phyloP scores from a whole-genome alignment of 768 basidiomycete genomes.

The Pleurotus eryngii region DNA sequence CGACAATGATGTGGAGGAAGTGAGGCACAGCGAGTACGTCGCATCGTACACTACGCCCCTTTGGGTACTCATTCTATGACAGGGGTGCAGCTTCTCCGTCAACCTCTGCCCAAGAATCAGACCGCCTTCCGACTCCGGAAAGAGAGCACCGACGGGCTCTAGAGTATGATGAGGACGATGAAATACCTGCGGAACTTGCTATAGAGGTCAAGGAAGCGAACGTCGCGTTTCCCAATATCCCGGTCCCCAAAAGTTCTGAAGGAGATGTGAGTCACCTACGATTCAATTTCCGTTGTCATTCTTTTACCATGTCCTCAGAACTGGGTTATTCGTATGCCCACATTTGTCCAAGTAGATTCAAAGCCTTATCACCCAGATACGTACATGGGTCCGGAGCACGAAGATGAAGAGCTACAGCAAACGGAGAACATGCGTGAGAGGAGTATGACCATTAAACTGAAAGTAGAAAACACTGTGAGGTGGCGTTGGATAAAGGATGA shows the following conservation, averaged over 20 bases:
- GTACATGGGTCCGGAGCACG: slow-evolving; percentile 80
- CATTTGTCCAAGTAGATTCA: slow-evolving; percentile 85
- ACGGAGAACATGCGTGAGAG: slow-evolving; percentile 67
- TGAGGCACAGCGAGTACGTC: slow-evolving; percentile 47
- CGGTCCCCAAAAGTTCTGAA: slow-evolving; percentile 75
- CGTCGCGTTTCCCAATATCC: slow-evolving; percentile 84
- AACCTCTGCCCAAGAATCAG: slow-evolving; percentile 57
- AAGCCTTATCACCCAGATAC: slow-evolving; percentile 88
- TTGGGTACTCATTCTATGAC: slow-evolving; percentile 7
- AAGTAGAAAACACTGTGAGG: slow-evolving; percentile 90
- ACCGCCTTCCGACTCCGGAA: slow-evolving; percentile 59
- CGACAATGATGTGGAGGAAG: slow-evolving; percentile 50
- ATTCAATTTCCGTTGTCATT: slow-evolving; percentile 1
- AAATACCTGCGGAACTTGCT: slow-evolving; percentile 46
- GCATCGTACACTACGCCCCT: not conserved
- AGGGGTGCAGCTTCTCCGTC: slow-evolving; percentile 40
- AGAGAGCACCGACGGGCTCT: slow-evolving; percentile 63
- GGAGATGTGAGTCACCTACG: slow-evolving; percentile 57
- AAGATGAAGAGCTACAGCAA: slow-evolving; percentile 58
- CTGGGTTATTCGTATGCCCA: slow-evolving; percentile 94
- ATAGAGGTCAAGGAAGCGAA: slow-evolving; percentile 64
- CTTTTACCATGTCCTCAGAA: slow-evolving; percentile 41
- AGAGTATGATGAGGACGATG: slow-evolving; percentile 82
- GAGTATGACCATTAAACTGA: slow-evolving; percentile 81
- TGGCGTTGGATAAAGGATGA: slow-evolving; percentile 92